Percentiles rank a stretch among this genome's conserved stretches.
Conservation (phyloP, 1,284 basidiomycete genomes). For the Macrocystidia cucumis region DNA sequence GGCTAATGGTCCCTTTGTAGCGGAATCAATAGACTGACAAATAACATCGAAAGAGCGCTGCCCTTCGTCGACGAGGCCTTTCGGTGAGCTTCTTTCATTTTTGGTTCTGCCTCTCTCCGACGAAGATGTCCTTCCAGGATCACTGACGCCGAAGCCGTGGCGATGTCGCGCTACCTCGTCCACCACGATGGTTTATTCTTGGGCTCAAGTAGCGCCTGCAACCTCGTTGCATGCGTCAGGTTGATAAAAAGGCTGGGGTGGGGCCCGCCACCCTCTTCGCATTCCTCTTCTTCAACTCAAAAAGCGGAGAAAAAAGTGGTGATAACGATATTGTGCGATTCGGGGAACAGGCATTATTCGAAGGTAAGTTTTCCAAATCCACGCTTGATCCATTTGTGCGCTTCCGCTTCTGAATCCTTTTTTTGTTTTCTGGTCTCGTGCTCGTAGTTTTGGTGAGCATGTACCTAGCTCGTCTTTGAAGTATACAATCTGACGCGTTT, state of each 20-base stretch:
- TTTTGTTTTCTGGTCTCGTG: background rate
- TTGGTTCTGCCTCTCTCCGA: no score
- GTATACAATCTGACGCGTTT: background rate
- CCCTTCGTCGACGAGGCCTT: conserved; percentile 84
- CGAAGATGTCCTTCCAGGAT: conserved; percentile 40
- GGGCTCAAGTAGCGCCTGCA: conserved; percentile 95
- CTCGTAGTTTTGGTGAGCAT: conserved; percentile 28
- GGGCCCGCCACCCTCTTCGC: conserved; percentile 70
- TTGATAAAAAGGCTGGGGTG: conserved; percentile 67
- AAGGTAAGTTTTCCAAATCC: conserved; percentile 47
- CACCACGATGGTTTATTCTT: conserved; percentile 90
- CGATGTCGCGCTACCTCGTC: conserved; percentile 88
- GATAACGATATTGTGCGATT: conserved; percentile 58
- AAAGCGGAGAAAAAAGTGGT: conserved; percentile 1
- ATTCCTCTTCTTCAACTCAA: conserved; percentile 17
- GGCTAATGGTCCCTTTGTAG: conserved; percentile 48
- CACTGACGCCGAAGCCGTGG: conserved; percentile 84
- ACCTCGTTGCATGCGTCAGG: conserved; percentile 85
- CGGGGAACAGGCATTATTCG: conserved; percentile 80
- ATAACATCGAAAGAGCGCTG: conserved; percentile 79
- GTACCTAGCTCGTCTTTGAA: no score
- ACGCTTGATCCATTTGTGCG: conserved; percentile 5
- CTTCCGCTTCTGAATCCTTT: background rate
- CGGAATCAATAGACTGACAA: conserved; percentile 83
- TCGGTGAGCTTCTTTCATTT: conserved; percentile 37